Percentiles rank a stretch among this genome's conserved stretches.
Evolutionary conservation across 2,329 filamentous ascomycete species (phyloP).

Genomic region (Botrytis tulipae): DNA sequence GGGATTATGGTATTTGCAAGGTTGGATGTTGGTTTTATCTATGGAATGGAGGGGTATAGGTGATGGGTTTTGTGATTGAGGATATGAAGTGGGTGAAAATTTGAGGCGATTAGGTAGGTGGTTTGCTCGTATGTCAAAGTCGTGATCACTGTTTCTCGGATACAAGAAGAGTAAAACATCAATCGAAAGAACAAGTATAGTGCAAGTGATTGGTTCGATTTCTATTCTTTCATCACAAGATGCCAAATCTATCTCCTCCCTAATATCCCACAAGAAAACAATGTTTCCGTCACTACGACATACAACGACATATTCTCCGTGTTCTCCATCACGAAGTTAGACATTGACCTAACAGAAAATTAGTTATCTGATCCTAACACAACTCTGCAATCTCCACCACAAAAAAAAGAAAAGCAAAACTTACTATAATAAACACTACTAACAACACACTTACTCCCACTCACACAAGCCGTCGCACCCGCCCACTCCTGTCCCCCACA

Average conservation of each 20-base stretch:
- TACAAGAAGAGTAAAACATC: background rate
- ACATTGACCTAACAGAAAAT: conserved; percentile 8
- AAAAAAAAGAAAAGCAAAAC: background rate
- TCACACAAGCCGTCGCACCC: conserved; percentile 3
- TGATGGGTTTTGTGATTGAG: background rate
- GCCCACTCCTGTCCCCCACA: conserved; percentile 11
- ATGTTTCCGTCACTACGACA: background rate
- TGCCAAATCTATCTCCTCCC: background rate
- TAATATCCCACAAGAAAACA: background rate
- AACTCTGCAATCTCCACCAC: no score
- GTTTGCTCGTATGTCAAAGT: background rate
- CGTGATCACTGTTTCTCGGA: background rate
- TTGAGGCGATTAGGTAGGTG: background rate
- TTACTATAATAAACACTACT: conserved; percentile 25
- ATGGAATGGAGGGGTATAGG: background rate
- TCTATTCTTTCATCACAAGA: background rate
- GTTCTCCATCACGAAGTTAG: background rate
- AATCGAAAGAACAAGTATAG: background rate
- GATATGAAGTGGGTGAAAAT: background rate
- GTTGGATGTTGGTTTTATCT: background rate
- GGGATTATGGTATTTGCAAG: background rate
- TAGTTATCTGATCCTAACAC: background rate
- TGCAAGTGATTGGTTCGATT: background rate
- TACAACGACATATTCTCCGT: background rate
- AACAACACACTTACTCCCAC: conserved; percentile 22